Base-by-base conservation (phyloP, 1,139 yeast genomes). In the Kurtzmaniella quercitrusa region DNA sequence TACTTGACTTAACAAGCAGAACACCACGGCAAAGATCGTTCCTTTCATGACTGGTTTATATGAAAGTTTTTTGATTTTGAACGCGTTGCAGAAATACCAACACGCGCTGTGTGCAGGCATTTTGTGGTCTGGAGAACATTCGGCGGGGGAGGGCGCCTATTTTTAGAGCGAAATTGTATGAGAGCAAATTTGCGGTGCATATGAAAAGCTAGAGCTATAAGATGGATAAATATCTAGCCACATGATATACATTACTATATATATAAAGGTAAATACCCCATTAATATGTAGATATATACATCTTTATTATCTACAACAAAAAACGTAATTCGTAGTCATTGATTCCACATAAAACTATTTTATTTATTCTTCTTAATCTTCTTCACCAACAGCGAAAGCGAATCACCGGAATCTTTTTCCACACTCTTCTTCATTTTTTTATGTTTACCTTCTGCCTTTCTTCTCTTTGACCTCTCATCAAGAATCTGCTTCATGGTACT, bases 401-500 rank as follows among this genome's bases (percentile, higher is more conserved):
- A 53, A 11, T 48, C 51, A 15, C 38, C 39, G n/a, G 37, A 33
- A 5, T 46, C 46, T 11, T 42, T 36, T 5, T 38, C 23, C 4
- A 12, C 42, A 14, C 41, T 44, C 16, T 26, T 36, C 8, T 35
- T 18, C 20, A 45, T 45, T 15, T 42, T 44, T 18, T 40, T 47
- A 46, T 52, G 55, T 42, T 49, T 51, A 38, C 44, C 50, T 47
- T 17, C 41, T 15, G 47, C 49, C 51, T 60, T 61, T 32, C 60
- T 60, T 56, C 94, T 76, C 56, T 78, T 79, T 30, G 84, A 75
- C 52, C 95, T 78, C 60, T 88, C 94, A 40, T 79, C 74, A 64
- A 89, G 66, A 41, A 93, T 78, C 61, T 84, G 76, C 58, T 84
- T 83, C 96, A 91, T 89, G 19, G 94, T 88, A 33, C 80, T 70